Percentiles rank a stretch among this genome's conserved stretches.
Conservation (phyloP, 306 rosid genomes). For the Alnus rubra region DNA sequence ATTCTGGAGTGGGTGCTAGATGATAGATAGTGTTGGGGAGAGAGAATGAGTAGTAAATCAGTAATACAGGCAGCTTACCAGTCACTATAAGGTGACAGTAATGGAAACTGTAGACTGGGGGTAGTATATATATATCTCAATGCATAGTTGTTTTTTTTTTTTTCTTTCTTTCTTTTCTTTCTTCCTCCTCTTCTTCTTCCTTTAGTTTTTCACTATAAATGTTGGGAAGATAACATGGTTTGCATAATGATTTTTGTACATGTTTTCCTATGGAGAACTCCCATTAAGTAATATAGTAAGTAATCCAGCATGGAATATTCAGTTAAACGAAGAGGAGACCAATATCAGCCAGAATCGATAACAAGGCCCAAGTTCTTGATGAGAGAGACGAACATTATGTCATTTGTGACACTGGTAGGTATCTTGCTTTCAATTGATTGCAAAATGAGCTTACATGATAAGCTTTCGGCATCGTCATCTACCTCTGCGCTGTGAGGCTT, state of each 20-base stretch:
- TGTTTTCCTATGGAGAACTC: neutral
- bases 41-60: neutral
- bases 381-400: conserved; percentile 5
- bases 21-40: neutral
- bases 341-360: neutral
- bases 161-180: no score
- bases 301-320: neutral
- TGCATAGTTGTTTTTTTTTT: neutral
- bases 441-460: conserved; percentile 68
- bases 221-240: neutral
- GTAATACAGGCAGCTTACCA: neutral
- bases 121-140: neutral
- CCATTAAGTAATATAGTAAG: neutral
- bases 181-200: neutral
- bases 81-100: neutral
- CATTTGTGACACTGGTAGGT: neutral
- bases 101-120: neutral
- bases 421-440: conserved; percentile 5
- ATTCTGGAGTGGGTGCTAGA: neutral
- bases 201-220: no score
- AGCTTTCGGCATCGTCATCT: conserved; percentile 92
- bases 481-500: conserved; percentile 69
- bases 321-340: neutral
- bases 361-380: neutral
- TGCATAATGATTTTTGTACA: neutral